phyloP scores from a whole-genome alignment of 2,329 filamentous ascomycete genomes.

The Cadophora malorum region DNA sequence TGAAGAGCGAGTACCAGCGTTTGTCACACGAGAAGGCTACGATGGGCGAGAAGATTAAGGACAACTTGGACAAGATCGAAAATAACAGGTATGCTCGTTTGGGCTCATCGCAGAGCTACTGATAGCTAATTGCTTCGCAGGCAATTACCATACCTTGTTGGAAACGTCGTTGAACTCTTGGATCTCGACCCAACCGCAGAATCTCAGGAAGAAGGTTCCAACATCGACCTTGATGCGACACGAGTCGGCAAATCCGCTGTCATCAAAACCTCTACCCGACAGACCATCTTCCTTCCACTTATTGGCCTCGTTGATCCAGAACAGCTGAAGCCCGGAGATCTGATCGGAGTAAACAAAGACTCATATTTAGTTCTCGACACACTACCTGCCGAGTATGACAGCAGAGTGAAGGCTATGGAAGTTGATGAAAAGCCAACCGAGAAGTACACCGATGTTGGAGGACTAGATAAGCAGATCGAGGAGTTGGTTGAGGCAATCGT shows the following conservation, averaged over 20 bases:
- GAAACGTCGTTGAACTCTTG: constrained; percentile 96
- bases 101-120: background rate
- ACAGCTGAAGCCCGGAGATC: constrained; percentile 90
- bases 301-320: constrained; percentile 97
- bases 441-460: constrained; percentile 98
- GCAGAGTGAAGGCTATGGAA: constrained; percentile 99
- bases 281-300: constrained; percentile 97
- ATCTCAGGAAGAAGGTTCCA: constrained; percentile 95
- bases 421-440: constrained; percentile 99
- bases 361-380: constrained; percentile 98
- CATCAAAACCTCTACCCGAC: constrained; percentile 98
- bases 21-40: constrained; percentile 93
- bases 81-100: constrained; percentile 80
- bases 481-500: constrained; percentile 98
- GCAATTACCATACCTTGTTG: constrained; percentile 97
- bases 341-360: constrained; percentile 99
- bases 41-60: constrained; percentile 99
- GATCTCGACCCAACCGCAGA: constrained; percentile 96
- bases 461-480: constrained; percentile 98
- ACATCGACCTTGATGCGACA: constrained; percentile 97
- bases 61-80: constrained; percentile 98
- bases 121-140: constrained; percentile 53
- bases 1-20: constrained; percentile 96
- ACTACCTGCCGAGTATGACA: constrained; percentile 96
- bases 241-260: constrained; percentile 97